phyloP scores from a whole-genome alignment of 2,329 filamentous ascomycete genomes.

The Aspergillus japonicus region DNA sequence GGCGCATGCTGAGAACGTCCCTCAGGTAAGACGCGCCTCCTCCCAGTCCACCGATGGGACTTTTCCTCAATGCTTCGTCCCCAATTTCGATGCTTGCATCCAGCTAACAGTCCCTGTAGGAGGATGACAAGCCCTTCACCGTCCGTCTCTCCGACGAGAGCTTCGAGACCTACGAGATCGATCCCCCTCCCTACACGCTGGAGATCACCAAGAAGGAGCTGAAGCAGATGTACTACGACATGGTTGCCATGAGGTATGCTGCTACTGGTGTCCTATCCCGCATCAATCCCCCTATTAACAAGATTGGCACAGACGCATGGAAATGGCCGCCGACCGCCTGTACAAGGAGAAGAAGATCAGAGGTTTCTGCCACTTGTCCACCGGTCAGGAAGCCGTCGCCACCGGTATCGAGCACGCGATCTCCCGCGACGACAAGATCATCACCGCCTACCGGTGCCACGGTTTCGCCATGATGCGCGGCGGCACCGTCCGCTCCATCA shows the following conservation, averaged over 20 bases:
- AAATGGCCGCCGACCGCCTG: conserved; percentile 96
- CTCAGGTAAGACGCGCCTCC: conserved; percentile 53
- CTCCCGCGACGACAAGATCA: conserved; percentile 85
- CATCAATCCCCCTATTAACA: background rate
- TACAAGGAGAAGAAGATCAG: conserved; percentile 99
- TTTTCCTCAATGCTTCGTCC: conserved; percentile 1
- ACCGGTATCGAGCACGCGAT: conserved; percentile 96
- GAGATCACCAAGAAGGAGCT: conserved; percentile 95
- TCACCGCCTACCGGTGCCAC: conserved; percentile 98
- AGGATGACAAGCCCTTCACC: conserved; percentile 90
- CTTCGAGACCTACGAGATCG: conserved; percentile 99
- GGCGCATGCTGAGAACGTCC: conserved; percentile 80
- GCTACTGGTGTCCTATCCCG: background rate
- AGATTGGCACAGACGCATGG: conserved; percentile 74
- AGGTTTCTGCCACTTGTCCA: conserved; percentile 98
- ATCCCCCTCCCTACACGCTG: conserved; percentile 89
- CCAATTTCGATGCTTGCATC: conserved; percentile 3
- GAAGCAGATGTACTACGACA: conserved; percentile 98
- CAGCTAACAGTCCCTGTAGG: conserved; percentile 51
- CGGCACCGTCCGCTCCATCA: conserved; percentile 83
- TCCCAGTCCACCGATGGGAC: background rate
- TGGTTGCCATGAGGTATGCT: conserved; percentile 86
- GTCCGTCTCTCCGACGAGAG: conserved; percentile 94
- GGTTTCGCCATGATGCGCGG: conserved; percentile 97
- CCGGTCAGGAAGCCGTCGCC: conserved; percentile 95